Base-by-base conservation (phyloP, 139 green algal genomes). In the Chlamydomonas sp. region DNA sequence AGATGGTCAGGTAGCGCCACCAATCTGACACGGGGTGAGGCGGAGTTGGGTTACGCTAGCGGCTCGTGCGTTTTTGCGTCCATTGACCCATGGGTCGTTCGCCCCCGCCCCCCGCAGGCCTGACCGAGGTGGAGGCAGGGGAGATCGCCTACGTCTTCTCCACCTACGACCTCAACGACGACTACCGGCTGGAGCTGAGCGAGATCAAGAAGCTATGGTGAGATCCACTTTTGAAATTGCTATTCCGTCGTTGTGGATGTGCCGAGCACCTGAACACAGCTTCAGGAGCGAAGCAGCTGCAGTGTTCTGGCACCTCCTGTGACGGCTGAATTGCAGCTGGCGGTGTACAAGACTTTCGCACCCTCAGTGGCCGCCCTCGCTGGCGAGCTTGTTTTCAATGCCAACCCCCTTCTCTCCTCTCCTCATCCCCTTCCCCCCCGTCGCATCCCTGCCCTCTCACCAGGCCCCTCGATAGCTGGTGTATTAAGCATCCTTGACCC, bases 61-160 rank as follows among this genome's bases (percentile, higher is more conserved):
- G 31, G 31, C 31, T 49, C 31, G 31, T 49, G 31, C 31, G 31
- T 49, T 49, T 49, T 49, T 49, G 31, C 31, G 31, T 49, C 31
- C 31, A 49, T 49, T 49, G 31, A 49, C 31, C 31, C 31, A 49
- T 49, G 31, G 31, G 31, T 49, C 31, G 31, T 49, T 49, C 31
- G 31, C 31, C 31, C 31, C 31, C 31, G 31, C 31, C 31, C 31
- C 31, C 31, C 31, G 31, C 31, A 49, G 31, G 92, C 14, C 89
- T 98, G 12, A 95, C 66, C 31, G 91, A 95, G 18, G 77, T 85
- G 7, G 89, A 98, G 85, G 96, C 96, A 1, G 91, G 80, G 1
- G 82, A 95, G 64, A 96, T 97, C 71, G 95, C 96, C 3, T 88
- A 89, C 20, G 85, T 95, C 12, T 98, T 98, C 94, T 95, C 85